A percentile compares a stretch with the other conserved stretches of the same genome.
phyloP scores from a whole-genome alignment of 75 land plant species.

The Sequoia sempervirens region DNA sequence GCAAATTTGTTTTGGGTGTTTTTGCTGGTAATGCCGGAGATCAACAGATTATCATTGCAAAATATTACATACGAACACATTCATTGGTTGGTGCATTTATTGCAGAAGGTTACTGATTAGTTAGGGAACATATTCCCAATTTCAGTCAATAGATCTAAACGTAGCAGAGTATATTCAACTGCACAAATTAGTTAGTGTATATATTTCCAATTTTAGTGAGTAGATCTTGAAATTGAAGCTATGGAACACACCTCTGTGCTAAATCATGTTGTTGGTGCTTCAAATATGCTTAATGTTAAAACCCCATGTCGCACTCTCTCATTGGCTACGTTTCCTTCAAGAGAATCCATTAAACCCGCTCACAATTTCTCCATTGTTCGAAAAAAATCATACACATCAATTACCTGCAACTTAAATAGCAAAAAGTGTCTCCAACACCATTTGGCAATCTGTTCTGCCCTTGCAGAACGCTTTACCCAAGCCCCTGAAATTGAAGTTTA shows the following conservation, averaged over 20 bases:
- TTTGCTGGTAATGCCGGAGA: neutral
- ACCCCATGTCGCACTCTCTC: neutral
- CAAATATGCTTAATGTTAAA: neutral
- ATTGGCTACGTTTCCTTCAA: neutral
- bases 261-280: neutral
- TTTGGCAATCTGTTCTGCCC: neutral
- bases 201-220: neutral
- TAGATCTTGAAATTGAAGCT: neutral
- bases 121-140: neutral
- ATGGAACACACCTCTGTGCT: neutral
- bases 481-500: neutral
- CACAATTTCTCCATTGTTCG: neutral
- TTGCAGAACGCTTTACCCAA: neutral
- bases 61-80: neutral
- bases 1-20: neutral
- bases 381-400: neutral
- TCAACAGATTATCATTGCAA: neutral
- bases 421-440: neutral
- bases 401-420: neutral
- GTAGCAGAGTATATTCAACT: neutral
- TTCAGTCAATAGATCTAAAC: neutral
- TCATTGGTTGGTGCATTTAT: neutral
- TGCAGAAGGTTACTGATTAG: neutral
- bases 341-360: neutral
- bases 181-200: neutral